Evolutionary conservation across 257 asterid genomes (phyloP), one percentile per base, ranked within the genome.

Genomic region (Henckelia pumila): DNA sequence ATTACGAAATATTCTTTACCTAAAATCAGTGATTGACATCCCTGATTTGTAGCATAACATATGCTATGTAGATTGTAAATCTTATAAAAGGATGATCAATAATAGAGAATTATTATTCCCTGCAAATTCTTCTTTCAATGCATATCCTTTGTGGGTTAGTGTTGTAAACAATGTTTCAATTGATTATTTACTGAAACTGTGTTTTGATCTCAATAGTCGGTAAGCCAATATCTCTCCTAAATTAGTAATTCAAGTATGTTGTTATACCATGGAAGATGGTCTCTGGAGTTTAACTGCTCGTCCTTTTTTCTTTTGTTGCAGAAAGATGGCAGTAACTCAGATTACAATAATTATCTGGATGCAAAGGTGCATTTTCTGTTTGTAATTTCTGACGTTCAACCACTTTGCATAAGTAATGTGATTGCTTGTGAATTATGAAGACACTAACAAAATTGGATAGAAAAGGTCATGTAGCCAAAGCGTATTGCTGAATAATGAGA

Each of bases 251-350:
- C 5, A 40, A 40, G n/a, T 11, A 11, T 11, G 16, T 35, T 30
- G 17, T 11, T 13, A 2, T 40, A 28, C 26, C 37, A 13, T 55
- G 52, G 33, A 52, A 50, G 53, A 29, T 61, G 53, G 66, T 32
- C 44, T 52, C 49, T 29, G 56, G 67, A 66, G 56, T 64, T 69
- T 70, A 33, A 73, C 40, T 66, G 66, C 69, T 70, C 73, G 24
- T n/a, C 62, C 68, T 62, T 73, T 60, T 47, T 44, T n/a, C 40
- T 62, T 71, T 40, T 13, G 5, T 40, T 79, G 86, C 95, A 94
- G 99, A 88, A 82, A 82, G 95, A 91, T 64, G 97, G 99, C 17
- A 76, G 71, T 32, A 94, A 83, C 79, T 74, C 77, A 22, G 99
- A 94, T 84, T 79, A 76, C 81, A 67, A 81, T 70, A 94, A 71